A percentile compares a stretch with the other conserved stretches of the same genome.
phyloP scores from a whole-genome alignment of 257 asterid genomes.

The Hygrophila difformis region DNA sequence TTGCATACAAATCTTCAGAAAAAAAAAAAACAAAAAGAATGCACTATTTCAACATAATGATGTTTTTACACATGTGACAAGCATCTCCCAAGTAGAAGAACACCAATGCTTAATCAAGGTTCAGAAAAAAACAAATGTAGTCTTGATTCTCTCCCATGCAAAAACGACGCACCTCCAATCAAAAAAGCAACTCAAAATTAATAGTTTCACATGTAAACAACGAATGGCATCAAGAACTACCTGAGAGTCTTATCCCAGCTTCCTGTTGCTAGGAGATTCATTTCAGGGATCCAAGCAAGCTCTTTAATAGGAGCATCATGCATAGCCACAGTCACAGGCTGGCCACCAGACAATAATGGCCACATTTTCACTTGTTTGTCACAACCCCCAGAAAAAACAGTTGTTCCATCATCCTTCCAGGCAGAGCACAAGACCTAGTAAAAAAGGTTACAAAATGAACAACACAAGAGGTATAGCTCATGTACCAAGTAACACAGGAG shows the following conservation, averaged over 20 bases:
- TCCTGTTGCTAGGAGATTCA: slow-evolving; percentile 80
- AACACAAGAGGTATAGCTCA: slow-evolving; percentile 5
- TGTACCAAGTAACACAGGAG: background rate
- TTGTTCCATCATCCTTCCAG: slow-evolving; percentile 96
- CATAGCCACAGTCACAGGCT: slow-evolving; percentile 79
- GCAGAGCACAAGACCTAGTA: slow-evolving; percentile 83
- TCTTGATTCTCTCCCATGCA: background rate
- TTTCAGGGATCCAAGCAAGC: slow-evolving; percentile 90
- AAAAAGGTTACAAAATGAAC: slow-evolving; percentile 13
- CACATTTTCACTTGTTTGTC: slow-evolving; percentile 99
- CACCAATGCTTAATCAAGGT: slow-evolving; percentile 1
- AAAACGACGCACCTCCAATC: slow-evolving; percentile 2
- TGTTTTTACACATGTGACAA: background rate
- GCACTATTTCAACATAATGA: slow-evolving; percentile 1
- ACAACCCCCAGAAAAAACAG: slow-evolving; percentile 98
- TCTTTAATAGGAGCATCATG: slow-evolving; percentile 94
- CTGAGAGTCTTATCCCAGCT: slow-evolving; percentile 95
- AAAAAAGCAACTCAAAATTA: background rate
- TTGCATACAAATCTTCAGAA: slow-evolving; percentile 5
- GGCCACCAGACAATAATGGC: slow-evolving; percentile 74
- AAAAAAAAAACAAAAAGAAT: background rate
- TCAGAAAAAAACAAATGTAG: background rate
- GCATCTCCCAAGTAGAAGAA: background rate
- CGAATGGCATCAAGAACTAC: slow-evolving; percentile 25
- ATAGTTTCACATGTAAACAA: slow-evolving; percentile 7